Evolutionary conservation across 345 rosid species (phyloP), one percentile per base, ranked within the genome.

Genomic region (Sapria himalayana): DNA sequence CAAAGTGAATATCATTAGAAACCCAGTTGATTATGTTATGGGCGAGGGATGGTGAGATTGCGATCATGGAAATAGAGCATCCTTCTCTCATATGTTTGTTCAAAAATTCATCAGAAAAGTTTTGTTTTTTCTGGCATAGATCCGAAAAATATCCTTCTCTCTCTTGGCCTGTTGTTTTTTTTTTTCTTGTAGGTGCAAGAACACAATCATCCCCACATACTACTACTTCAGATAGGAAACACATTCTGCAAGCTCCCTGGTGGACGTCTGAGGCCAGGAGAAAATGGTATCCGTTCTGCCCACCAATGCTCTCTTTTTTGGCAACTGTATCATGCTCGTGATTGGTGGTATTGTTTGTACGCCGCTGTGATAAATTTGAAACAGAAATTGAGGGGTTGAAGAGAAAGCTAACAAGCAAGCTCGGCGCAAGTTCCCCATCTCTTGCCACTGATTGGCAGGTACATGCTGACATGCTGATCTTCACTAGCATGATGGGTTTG

Each of bases 181-280:
- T 49, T 29, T 34, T 45, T 43, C 35, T 43, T 76, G 49, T 69
- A 84, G 99, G 99, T 91, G 37, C 95, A 91, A 54, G 99, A 84
- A 54, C 95, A 91, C 59, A 77, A 74, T 53, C 95, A 80, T 66
- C 99, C 95, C 29, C 93, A 77, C 53, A 84, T 91, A 60, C 92
- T 91, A 45, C 92, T 91, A 29, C 77, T 91, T 52, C 93, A 91
- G 66, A 79, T 80, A 41, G 99, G 99, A 25, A 79, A 77, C 61
- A 84, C 95, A 24, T 84, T 91, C 69, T 80, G 95, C 70, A 91
- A 91, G 66, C 95, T 91, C 64, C 96, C 93, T 16, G 99, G 99
- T 44, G 96, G 96, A 2, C 89, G 95, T 29, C 48, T 91, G 52
- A 91, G 73, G 71, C 92, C 93, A 40, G 95, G 95, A 54, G 99